Evolutionary conservation across 805 yeast genomes (phyloP).

Genomic region (Cyberlindnera nakhonratchasimensis): DNA sequence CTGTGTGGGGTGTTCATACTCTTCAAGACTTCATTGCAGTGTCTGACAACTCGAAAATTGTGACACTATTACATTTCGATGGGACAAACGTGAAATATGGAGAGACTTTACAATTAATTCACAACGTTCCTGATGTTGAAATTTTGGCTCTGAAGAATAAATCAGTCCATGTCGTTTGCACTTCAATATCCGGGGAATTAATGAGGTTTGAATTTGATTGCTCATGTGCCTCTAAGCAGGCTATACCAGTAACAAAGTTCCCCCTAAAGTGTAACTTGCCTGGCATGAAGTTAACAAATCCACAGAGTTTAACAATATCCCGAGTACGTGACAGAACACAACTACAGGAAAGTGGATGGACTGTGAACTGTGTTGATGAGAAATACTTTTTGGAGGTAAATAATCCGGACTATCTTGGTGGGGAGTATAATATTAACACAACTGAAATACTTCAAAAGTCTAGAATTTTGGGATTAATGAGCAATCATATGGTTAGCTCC

Average conservation of each 20-base stretch:
- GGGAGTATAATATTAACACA: slow-evolving; percentile 32
- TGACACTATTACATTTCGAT: slow-evolving; percentile 38
- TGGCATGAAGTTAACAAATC: background rate
- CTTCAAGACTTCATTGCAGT: slow-evolving; percentile 39
- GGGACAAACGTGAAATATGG: slow-evolving; percentile 21
- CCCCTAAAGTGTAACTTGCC: slow-evolving; percentile 2
- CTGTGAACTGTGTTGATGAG: slow-evolving; percentile 39
- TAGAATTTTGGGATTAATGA: slow-evolving; percentile 34
- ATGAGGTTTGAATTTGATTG: slow-evolving; percentile 17
- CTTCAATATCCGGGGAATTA: slow-evolving; percentile 42
- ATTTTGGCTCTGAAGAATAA: slow-evolving; percentile 31
- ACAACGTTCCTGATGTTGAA: slow-evolving; percentile 55
- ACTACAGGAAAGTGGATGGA: slow-evolving; percentile 53
- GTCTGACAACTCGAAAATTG: slow-evolving; percentile 51
- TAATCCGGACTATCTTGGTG: slow-evolving; percentile 44
- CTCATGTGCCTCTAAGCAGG: background rate
- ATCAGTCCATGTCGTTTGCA: slow-evolving; percentile 34
- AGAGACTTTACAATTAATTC: slow-evolving; percentile 41
- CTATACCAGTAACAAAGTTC: background rate
- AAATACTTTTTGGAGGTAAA: slow-evolving; percentile 46
- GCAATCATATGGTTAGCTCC: slow-evolving; percentile 40
- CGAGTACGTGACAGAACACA: slow-evolving; percentile 32
- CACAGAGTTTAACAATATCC: slow-evolving; percentile 18
- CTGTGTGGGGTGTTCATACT: slow-evolving; percentile 64
- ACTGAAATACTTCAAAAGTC: slow-evolving; percentile 40